Evolutionary conservation across 2,329 filamentous ascomycete genomes (phyloP).

Genomic region (Alternaria tenuissima): DNA sequence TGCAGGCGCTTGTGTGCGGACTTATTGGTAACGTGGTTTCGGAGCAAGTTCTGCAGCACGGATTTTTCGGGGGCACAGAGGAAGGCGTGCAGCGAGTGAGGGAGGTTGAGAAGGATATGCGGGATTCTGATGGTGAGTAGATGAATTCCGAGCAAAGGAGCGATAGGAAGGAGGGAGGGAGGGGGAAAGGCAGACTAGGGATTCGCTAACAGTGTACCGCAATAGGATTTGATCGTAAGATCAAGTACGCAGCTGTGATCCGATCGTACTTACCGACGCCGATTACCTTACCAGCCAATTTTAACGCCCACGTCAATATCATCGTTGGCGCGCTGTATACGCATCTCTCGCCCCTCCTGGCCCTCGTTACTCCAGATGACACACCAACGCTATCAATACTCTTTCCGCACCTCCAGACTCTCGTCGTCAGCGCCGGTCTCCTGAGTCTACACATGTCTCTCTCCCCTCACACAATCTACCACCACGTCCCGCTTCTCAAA

Average conservation of each 20-base stretch:
- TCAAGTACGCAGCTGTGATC: conserved; percentile 19
- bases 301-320: conserved; percentile 31
- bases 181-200: conserved; percentile 18
- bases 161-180: conserved; percentile 22
- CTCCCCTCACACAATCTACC: conserved; percentile 39
- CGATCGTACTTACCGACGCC: background rate
- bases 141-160: too few species aligned
- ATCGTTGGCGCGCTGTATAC: conserved; percentile 26
- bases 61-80: conserved; percentile 32
- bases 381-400: background rate
- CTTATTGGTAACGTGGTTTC: conserved; percentile 43
- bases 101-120: conserved; percentile 3
- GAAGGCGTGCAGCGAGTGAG: background rate
- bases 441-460: conserved; percentile 37
- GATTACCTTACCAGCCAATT: conserved; percentile 27
- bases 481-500: conserved; percentile 36
- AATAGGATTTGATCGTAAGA: conserved; percentile 33
- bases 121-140: conserved; percentile 35
- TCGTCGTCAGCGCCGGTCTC: conserved; percentile 27
- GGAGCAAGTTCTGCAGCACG: conserved; percentile 41
- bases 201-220: too few species aligned
- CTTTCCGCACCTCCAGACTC: conserved; percentile 10
- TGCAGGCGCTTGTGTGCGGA: conserved; percentile 33
- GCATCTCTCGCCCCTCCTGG: conserved; percentile 33
- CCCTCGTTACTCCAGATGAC: conserved; percentile 5